Evolutionary conservation across 1,139 yeast species (phyloP).

Genomic region (Zygosaccharomyces pseudobailii): DNA sequence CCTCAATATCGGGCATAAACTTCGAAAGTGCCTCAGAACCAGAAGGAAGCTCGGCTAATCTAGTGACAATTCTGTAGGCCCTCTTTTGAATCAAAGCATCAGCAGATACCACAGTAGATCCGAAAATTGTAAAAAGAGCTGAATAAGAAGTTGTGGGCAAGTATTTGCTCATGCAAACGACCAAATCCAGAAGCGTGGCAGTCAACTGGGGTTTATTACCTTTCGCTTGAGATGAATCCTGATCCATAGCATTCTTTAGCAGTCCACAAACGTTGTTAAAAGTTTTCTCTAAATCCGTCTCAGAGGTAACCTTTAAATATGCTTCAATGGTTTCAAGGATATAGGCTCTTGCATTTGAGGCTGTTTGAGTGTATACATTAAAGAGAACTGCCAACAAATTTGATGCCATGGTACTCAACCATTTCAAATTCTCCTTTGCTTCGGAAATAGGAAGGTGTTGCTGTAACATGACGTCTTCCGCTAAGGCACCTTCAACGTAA

Average conservation of each 20-base stretch:
- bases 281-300: slow-evolving; percentile 62
- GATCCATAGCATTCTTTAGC: slow-evolving; percentile 69
- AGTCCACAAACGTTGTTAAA: slow-evolving; percentile 83
- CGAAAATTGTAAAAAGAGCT: slow-evolving; percentile 74
- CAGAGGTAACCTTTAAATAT: slow-evolving; percentile 66
- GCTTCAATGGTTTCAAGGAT: slow-evolving; percentile 82
- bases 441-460: slow-evolving; percentile 56
- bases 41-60: slow-evolving; percentile 61
- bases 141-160: slow-evolving; percentile 67
- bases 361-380: slow-evolving; percentile 84
- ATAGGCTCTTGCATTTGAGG: slow-evolving; percentile 77
- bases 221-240: slow-evolving; percentile 39
- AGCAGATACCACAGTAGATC: slow-evolving; percentile 53
- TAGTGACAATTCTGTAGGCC: slow-evolving; percentile 75
- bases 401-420: slow-evolving; percentile 59
- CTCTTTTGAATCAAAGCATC: slow-evolving; percentile 81
- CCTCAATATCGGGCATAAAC: slow-evolving; percentile 56
- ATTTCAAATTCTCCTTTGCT: slow-evolving; percentile 55
- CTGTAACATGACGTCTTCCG: slow-evolving; percentile 52
- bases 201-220: slow-evolving; percentile 46
- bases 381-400: slow-evolving; percentile 82
- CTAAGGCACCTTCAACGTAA: slow-evolving; percentile 55
- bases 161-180: slow-evolving; percentile 81
- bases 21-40: slow-evolving; percentile 51
- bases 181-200: slow-evolving; percentile 84